phyloP scores from a whole-genome alignment of 2,329 filamentous ascomycete species.

The Grosmannia penicillata region DNA sequence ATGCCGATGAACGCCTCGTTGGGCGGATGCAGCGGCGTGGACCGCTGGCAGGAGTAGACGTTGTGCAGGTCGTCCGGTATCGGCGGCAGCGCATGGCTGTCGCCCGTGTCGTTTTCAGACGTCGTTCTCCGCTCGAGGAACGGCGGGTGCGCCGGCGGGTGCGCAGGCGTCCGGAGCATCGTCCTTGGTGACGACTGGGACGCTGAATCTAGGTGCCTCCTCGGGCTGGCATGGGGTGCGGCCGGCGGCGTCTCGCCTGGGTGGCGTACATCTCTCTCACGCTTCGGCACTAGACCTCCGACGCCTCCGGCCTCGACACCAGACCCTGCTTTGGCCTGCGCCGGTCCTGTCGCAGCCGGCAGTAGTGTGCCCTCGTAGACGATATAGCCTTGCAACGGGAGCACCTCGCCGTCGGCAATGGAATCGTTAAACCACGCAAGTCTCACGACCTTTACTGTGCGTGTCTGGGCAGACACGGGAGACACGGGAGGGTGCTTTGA shows the following conservation, averaged over 20 bases:
- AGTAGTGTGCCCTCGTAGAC: slow-evolving; percentile 35
- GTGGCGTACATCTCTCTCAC: no score
- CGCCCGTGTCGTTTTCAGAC: slow-evolving; percentile 64
- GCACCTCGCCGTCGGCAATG: slow-evolving; percentile 23
- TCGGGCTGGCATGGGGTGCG: neutral
- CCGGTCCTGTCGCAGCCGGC: slow-evolving; percentile 2
- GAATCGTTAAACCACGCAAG: slow-evolving; percentile 44
- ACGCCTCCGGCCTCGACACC: no score
- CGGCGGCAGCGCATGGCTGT: slow-evolving; percentile 37
- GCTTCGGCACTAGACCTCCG: no score
- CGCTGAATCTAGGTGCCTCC: no score
- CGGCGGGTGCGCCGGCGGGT: slow-evolving; percentile 13
- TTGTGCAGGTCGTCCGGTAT: slow-evolving; percentile 52
- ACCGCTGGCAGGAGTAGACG: slow-evolving; percentile 67
- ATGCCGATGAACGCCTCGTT: slow-evolving; percentile 64
- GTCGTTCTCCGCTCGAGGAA: slow-evolving; percentile 54
- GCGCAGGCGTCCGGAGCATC: neutral
- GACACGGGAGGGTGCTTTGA: neutral
- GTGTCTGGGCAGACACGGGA: neutral
- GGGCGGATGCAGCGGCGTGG: slow-evolving; percentile 52
- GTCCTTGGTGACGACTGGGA: neutral
- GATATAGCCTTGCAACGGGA: slow-evolving; percentile 35
- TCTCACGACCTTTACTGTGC: slow-evolving; percentile 34
- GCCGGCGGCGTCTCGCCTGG: no score
- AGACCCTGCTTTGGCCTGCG: no score